Base-by-base conservation (phyloP, 2,329 filamentous ascomycete species). In the Drechslera avenae region DNA sequence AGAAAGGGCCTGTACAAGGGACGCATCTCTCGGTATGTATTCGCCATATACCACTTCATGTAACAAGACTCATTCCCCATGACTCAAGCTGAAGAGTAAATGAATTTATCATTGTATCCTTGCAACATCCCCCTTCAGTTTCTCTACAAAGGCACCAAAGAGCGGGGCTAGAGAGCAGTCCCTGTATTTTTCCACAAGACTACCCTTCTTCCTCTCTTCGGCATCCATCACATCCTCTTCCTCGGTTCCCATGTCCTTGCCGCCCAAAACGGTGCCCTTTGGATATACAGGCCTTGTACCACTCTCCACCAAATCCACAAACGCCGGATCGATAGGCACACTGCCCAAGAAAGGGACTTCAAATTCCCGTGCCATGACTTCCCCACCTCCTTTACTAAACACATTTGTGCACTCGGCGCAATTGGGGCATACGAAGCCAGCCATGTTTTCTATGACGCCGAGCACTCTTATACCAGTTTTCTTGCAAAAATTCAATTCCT, bases 361-460 rank as follows among this genome's bases (percentile, higher is more conserved):
- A 69, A 96, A 94, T 62, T 97, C 91, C 39, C 84, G 78, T 5
- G 93, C 91, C 91, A 99, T 96, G 18, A 89, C 83, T 72, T 90
- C 80, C 6, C 94, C 94, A 3, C 94, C 94, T 3, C 94, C 94
- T 47, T 89, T 92, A 43, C 88, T 91, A 72, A 99, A 99, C 43
- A 97, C 84, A 74, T 97, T 90, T 44, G 90, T 96, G 75, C 93
- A 95, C 72, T 97, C 91, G 42, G 81, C 81, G 67, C 84, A 86
- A 54, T 84, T 86, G 12, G 84, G 84, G 68, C 90, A 94, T n/a
- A 94, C 88, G 64, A 90, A 95, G 2, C 90, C 90, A 60, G 87
- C 88, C 94, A 99, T 97, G 72, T 99, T 99, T 77, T 99, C 94
- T 37, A 99, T 83, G 1, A 99, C 92, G 0, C 94, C 94, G 9